phyloP scores from a whole-genome alignment of 345 rosid species.

The Brassica rapa region DNA sequence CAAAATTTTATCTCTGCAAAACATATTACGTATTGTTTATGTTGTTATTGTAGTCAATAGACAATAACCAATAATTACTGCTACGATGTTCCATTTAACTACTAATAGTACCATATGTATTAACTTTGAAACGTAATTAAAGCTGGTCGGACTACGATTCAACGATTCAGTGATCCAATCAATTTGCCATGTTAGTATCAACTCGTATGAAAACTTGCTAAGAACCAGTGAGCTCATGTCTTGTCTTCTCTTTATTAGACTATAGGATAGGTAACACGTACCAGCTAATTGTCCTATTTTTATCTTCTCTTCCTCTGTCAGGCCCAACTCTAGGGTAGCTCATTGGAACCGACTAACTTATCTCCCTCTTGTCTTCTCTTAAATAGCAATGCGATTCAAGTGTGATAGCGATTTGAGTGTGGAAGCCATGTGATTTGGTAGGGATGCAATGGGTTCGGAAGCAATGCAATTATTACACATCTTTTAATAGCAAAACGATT shows the following conservation, averaged over 20 bases:
- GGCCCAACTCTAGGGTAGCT: not conserved
- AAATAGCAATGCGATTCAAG: not conserved
- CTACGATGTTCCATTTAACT: not conserved
- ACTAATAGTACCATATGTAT: not conserved
- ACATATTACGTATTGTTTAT: not conserved
- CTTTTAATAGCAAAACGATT: not conserved
- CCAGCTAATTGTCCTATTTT: not conserved
- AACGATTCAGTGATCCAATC: not conserved
- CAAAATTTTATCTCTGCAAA: not conserved
- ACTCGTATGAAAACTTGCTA: not conserved
- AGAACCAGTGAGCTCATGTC: not conserved
- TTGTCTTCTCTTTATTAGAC: not conserved
- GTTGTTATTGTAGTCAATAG: not conserved
- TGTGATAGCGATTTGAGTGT: not conserved
- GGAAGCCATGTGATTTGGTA: not conserved
- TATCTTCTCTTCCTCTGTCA: not conserved
- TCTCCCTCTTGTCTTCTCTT: not conserved
- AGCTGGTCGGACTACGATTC: not conserved
- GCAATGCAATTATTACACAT: not conserved
- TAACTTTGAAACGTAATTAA: not conserved
- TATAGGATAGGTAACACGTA: not conserved
- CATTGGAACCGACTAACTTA: not conserved
- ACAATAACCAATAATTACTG: conserved; percentile 7
- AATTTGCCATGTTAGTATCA: not conserved
- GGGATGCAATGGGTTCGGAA: not conserved